phyloP scores from a whole-genome alignment of 2,329 filamentous ascomycete genomes.

The Neodidymelliopsis sp. region DNA sequence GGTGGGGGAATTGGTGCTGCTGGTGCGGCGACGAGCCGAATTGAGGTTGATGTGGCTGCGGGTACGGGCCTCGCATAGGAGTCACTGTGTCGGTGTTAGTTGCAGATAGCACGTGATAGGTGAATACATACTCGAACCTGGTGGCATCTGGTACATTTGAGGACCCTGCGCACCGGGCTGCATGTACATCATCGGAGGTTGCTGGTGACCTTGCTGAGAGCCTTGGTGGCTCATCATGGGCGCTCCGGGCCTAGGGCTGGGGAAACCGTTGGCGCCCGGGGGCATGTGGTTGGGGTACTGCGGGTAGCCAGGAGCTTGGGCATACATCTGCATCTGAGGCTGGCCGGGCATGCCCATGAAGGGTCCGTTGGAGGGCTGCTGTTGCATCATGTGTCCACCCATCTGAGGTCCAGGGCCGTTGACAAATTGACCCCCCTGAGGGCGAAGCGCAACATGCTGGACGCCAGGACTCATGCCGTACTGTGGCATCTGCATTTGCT shows the following conservation, averaged over 20 bases:
- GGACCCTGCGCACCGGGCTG: slow-evolving; percentile 78
- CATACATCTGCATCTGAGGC: slow-evolving; percentile 84
- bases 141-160: slow-evolving; percentile 75
- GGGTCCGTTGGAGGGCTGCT: slow-evolving; percentile 69
- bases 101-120: background rate
- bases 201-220: slow-evolving; percentile 80
- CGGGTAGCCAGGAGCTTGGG: slow-evolving; percentile 71
- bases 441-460: slow-evolving; percentile 75
- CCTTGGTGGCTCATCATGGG: slow-evolving; percentile 95
- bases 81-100: slow-evolving; percentile 42
- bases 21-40: slow-evolving; percentile 51
- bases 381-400: slow-evolving; percentile 81
- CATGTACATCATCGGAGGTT: slow-evolving; percentile 73
- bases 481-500: slow-evolving; percentile 68
- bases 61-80: slow-evolving; percentile 49
- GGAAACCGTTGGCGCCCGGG: slow-evolving; percentile 77
- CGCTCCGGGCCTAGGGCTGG: slow-evolving; percentile 83
- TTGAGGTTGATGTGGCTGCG: slow-evolving; percentile 51
- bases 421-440: slow-evolving; percentile 77
- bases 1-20: slow-evolving; percentile 50
- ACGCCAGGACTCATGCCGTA: slow-evolving; percentile 74
- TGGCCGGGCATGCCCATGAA: slow-evolving; percentile 74
- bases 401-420: slow-evolving; percentile 74
- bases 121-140: slow-evolving; percentile 72
- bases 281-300: slow-evolving; percentile 59